Base-by-base conservation (phyloP, 2,329 filamentous ascomycete genomes). In the Epichloe typhina region DNA sequence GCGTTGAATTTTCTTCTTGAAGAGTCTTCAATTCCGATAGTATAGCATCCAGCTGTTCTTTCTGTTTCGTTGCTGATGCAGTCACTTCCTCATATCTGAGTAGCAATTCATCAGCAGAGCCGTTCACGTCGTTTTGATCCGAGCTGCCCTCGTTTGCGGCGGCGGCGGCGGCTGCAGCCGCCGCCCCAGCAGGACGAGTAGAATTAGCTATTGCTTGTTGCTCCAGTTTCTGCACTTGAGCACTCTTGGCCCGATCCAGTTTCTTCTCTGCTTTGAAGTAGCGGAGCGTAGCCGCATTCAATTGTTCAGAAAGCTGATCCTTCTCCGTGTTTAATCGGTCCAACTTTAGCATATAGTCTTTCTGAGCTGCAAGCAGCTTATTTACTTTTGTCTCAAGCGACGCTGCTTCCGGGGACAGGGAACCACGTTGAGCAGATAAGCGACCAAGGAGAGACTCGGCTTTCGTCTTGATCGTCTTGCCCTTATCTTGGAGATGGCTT, bases 251-350 rank as follows among this genome's bases (percentile, higher is more conserved):
- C 42, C 93, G 82, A 64, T 98, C 93, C 49, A 97, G 74, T 64
- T 89, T 93, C 72, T 95, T 94, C 66, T 98, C 93, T 0, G 93
- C 93, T 58, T 94, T 87, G 72, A 97, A 88, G 62, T 95, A 97
- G 56, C 93, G 81, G 53, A 95, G 74, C 5, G 89, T 95, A 15
- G 91, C 93, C 36, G 81, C 84, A 63, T 97, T 91, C 19, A 97
- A 74, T 55, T 91, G 85, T 61, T 93, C 86, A 45, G 88, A 88
- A 3, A 95, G 74, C 58, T 87, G 82, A 50, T 94, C 85, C 60
- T 93, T 94, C 60, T 96, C 89, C 6, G 79, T 74, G 46, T 81
- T 76, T 12, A 90, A 71, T 50, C 83, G 79, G 57, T 94, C 88
- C 47, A 94, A 69, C 63, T 90, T 86, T 38, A 84, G 75, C 11